Conservation (phyloP, 768 basidiomycete species). For the Pleurotus platypus region DNA sequence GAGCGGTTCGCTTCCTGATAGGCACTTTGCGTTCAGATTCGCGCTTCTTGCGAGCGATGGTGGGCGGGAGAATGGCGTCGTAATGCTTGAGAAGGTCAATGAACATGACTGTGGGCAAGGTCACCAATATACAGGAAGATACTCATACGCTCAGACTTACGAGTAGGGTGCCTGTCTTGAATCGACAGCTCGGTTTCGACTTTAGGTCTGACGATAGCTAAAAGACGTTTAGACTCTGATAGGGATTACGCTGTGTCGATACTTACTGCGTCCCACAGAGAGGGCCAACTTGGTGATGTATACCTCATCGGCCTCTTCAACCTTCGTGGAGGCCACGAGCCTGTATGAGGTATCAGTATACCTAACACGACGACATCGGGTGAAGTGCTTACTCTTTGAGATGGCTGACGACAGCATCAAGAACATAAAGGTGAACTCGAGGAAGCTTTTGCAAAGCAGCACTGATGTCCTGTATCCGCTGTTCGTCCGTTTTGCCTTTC, state of each 20-base stretch:
- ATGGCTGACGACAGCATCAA: conserved; percentile 78
- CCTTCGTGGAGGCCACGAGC: conserved; percentile 64
- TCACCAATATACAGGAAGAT: background rate
- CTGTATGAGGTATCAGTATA: conserved; percentile 28
- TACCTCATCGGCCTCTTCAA: conserved; percentile 72
- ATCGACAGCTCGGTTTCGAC: conserved; percentile 81
- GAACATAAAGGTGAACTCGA: conserved; percentile 73
- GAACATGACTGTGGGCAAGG: conserved; percentile 58
- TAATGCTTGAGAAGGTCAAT: conserved; percentile 82
- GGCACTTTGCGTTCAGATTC: conserved; percentile 86
- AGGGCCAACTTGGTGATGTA: conserved; percentile 86
- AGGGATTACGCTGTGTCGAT: background rate
- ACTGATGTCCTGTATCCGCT: conserved; percentile 61
- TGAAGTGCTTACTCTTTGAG: conserved; percentile 53
- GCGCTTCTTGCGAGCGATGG: conserved; percentile 80
- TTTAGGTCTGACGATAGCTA: conserved; percentile 82
- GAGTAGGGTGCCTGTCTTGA: conserved; percentile 83
- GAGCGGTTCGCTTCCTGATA: conserved; percentile 80
- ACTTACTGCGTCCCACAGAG: conserved; percentile 82
- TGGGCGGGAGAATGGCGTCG: conserved; percentile 68
- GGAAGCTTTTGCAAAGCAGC: conserved; percentile 67
- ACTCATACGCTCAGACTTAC: conserved; percentile 34
- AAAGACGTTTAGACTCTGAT: background rate
- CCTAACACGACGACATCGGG: background rate
- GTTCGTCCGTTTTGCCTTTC: conserved; percentile 48